A percentile compares a stretch with the other conserved stretches of the same genome.
phyloP scores from a whole-genome alignment of 495 filamentous ascomycete species.

The Hapsidospora chrysogenum region DNA sequence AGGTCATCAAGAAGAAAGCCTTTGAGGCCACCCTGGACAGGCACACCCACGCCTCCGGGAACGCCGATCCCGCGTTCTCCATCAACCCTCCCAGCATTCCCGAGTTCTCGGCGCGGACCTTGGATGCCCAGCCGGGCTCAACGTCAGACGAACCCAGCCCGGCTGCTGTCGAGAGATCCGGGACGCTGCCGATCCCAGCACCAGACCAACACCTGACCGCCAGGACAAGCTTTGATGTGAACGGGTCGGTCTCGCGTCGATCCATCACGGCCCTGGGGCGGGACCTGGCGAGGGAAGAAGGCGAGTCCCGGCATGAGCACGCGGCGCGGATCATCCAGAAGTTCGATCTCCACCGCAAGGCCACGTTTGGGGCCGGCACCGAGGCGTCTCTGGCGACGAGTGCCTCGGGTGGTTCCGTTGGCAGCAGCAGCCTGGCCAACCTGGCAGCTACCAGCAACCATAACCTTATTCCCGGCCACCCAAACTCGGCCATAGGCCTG shows the following conservation, averaged over 20 bases:
- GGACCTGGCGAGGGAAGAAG: constrained; percentile 33
- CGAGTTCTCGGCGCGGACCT: constrained; percentile 66
- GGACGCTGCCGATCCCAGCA: constrained; percentile 51
- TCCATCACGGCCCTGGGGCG: constrained; percentile 20
- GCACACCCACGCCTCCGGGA: constrained; percentile 45
- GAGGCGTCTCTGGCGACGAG: constrained; percentile 19
- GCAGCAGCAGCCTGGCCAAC: constrained; percentile 38
- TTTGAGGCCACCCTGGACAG: constrained; percentile 81
- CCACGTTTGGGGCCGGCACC: constrained; percentile 31
- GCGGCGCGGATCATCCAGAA: constrained; percentile 82
- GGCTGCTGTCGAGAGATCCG: constrained; percentile 9
- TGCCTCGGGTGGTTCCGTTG: constrained; percentile 32
- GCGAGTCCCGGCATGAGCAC: constrained; percentile 54
- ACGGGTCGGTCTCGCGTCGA: constrained; percentile 24
- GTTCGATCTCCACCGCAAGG: constrained; percentile 74
- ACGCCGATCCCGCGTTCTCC: constrained; percentile 72
- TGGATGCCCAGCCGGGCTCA: constrained; percentile 49
- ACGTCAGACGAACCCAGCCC: constrained; percentile 4
- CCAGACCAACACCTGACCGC: constrained; percentile 35
- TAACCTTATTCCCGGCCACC: constrained; percentile 42
- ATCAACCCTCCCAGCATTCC: constrained; percentile 77
- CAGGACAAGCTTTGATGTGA: constrained; percentile 59
- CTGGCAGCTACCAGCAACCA: constrained; percentile 75
- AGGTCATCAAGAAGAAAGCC: constrained; percentile 81
- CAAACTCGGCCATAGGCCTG: constrained; percentile 9